A percentile compares a stretch with the other conserved stretches of the same genome.
Evolutionary conservation across 1,284 basidiomycete genomes (phyloP).

Genomic region (Apiotrichum domesticum): DNA sequence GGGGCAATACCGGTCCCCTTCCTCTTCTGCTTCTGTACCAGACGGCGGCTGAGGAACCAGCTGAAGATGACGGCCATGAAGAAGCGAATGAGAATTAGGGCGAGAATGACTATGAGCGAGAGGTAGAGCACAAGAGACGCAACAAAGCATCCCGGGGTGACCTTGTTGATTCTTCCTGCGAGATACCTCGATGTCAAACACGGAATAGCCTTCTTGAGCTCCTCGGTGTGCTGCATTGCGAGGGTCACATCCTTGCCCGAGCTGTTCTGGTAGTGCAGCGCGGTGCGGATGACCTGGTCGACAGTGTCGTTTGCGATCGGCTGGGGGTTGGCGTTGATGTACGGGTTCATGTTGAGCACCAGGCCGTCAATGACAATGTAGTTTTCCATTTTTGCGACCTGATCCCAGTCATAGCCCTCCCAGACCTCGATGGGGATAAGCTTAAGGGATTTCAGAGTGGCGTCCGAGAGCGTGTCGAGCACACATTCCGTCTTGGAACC

Average conservation of each 20-base stretch:
- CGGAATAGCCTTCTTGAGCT: slow-evolving; percentile 61
- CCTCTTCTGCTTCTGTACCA: slow-evolving; percentile 67
- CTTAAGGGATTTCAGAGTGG: slow-evolving; percentile 56
- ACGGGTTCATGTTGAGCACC: slow-evolving; percentile 88
- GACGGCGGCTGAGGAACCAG: slow-evolving; percentile 81
- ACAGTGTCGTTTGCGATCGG: slow-evolving; percentile 68
- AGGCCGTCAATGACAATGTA: slow-evolving; percentile 87
- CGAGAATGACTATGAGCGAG: slow-evolving; percentile 85
- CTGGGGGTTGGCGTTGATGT: slow-evolving; percentile 66
- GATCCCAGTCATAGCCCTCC: slow-evolving; percentile 83
- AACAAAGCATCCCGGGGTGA: slow-evolving; percentile 92
- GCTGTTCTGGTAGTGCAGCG: slow-evolving; percentile 54
- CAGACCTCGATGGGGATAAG: slow-evolving; percentile 60
- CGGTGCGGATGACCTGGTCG: slow-evolving; percentile 73
- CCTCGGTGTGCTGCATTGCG: slow-evolving; percentile 67
- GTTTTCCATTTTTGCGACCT: slow-evolving; percentile 61
- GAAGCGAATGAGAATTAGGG: slow-evolving; percentile 85
- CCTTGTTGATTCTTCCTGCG: slow-evolving; percentile 93
- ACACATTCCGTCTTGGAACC: slow-evolving; percentile 9
- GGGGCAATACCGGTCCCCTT: slow-evolving; percentile 77
- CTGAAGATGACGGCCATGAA: slow-evolving; percentile 93
- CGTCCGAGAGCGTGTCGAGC: neutral
- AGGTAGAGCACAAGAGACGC: slow-evolving; percentile 84
- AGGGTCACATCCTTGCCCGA: slow-evolving; percentile 85
- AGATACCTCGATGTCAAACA: slow-evolving; percentile 80